Evolutionary conservation across 192 early-diverging fungal species (phyloP).

Genomic region (Spizellomyces punctatus): DNA sequence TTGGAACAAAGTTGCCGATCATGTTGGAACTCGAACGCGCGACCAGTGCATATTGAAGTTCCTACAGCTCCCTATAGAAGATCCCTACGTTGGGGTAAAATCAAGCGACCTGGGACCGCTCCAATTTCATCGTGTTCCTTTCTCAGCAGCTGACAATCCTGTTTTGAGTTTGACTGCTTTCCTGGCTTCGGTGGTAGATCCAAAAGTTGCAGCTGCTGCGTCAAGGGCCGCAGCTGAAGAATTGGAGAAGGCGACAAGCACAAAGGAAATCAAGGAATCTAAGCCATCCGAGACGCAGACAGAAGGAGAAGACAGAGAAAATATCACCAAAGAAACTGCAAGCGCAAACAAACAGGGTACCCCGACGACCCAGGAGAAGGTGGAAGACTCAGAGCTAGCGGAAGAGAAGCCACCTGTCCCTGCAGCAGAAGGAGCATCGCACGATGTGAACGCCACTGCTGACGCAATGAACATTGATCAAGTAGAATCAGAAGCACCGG

Average conservation of each 20-base stretch:
- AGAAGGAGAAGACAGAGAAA: slow-evolving; percentile 20
- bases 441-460: background rate
- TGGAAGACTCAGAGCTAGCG: background rate
- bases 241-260: slow-evolving; percentile 41
- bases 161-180: slow-evolving; percentile 90
- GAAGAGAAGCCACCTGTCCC: background rate
- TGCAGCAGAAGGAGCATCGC: slow-evolving; percentile 16
- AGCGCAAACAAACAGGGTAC: slow-evolving; percentile 10
- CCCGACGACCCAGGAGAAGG: slow-evolving; percentile 15
- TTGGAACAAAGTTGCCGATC: slow-evolving; percentile 89
- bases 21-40: slow-evolving; percentile 86
- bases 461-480: slow-evolving; percentile 18
- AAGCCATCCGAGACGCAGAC: background rate
- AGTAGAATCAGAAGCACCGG: background rate
- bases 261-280: background rate
- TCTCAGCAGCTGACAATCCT: slow-evolving; percentile 84
- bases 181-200: slow-evolving; percentile 82
- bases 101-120: slow-evolving; percentile 56
- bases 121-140: slow-evolving; percentile 73
- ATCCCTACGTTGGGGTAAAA: slow-evolving; percentile 62
- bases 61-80: slow-evolving; percentile 85
- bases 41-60: slow-evolving; percentile 93
- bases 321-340: background rate
- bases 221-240: slow-evolving; percentile 82
- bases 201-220: slow-evolving; percentile 82